A percentile compares a stretch with the other conserved stretches of the same genome.
These are phyloP conservation scores for Cryptococcus amylolentus DNA, from an alignment of 1,284 basidiomycete genomes.

Conservation along the genomic window DNA sequence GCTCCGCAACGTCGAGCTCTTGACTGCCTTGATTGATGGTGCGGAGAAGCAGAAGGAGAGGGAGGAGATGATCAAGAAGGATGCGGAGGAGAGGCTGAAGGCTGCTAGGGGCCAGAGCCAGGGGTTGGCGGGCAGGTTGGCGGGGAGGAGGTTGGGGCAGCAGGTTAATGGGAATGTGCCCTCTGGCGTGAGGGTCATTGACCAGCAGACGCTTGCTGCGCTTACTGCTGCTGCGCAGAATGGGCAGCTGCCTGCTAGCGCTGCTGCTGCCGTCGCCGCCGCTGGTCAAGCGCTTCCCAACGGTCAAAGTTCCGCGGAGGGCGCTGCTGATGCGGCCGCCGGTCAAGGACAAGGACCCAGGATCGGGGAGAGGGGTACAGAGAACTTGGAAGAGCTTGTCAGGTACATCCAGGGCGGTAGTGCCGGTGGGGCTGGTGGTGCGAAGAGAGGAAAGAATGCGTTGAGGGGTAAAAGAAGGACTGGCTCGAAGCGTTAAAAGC, in stretches of 20 bases:
- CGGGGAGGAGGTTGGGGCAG: constrained; percentile 3
- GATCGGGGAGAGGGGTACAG: constrained; percentile 42
- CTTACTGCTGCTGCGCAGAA: constrained; percentile 13
- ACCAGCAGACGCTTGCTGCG: constrained; percentile 8
- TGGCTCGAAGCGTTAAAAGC: constrained; percentile 38
- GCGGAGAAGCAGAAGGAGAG: constrained; percentile 43
- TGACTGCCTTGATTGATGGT: constrained; percentile 46
- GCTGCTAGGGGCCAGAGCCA: constrained; percentile 28
- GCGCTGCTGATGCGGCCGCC: constrained; percentile 15
- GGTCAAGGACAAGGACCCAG: constrained; percentile 11
- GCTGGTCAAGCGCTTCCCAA: constrained; percentile 10
- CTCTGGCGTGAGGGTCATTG: constrained; percentile 8
- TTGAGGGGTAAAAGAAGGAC: constrained; percentile 49
- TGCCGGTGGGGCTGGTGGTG: background rate
- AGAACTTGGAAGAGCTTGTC: constrained; percentile 51
- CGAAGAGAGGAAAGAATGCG: constrained; percentile 41
- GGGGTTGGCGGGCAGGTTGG: background rate
- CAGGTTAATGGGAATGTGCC: constrained; percentile 4
- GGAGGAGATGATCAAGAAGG: constrained; percentile 40
- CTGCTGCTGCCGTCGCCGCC: background rate
- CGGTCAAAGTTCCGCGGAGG: constrained; percentile 10
- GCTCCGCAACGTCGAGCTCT: constrained; percentile 49
- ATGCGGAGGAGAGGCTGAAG: constrained; percentile 34
- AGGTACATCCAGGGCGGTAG: constrained; percentile 48
- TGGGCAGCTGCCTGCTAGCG: constrained; percentile 6